These are phyloP conservation scores for Pyrenophora tritici-repentis DNA, from an alignment of 2,329 filamentous ascomycete genomes.

Conservation along the genomic window DNA sequence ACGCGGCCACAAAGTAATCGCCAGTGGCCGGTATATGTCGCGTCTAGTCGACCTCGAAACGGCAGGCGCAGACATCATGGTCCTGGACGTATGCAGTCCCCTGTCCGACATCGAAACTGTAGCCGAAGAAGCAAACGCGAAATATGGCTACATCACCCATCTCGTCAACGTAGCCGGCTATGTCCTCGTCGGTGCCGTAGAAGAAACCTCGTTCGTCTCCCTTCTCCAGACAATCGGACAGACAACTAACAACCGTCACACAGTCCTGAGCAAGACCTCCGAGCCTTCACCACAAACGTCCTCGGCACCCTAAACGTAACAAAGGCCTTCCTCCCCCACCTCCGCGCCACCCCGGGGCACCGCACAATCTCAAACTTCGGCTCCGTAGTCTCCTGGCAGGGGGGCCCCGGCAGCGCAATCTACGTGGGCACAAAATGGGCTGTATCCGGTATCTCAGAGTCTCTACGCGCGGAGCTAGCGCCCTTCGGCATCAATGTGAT, in stretches of 20 bases:
- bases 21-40: constrained; percentile 51
- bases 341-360: constrained; percentile 51
- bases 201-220: constrained; percentile 49
- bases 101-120: constrained; percentile 43
- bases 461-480: constrained; percentile 51
- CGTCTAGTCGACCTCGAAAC: constrained; percentile 44
- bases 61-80: constrained; percentile 43
- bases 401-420: constrained; percentile 48
- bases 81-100: constrained; percentile 50
- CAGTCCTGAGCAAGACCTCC: constrained; percentile 48
- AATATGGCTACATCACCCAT: constrained; percentile 52
- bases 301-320: constrained; percentile 58
- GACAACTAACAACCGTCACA: too few species aligned
- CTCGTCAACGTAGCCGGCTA: constrained; percentile 57
- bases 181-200: constrained; percentile 51
- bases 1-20: constrained; percentile 56
- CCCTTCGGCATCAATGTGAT: constrained; percentile 53
- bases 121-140: constrained; percentile 45
- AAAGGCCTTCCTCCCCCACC: constrained; percentile 54
- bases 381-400: constrained; percentile 52
- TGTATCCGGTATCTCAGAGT: constrained; percentile 51
- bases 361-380: constrained; percentile 54
- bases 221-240: too few species aligned
- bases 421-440: constrained; percentile 57
- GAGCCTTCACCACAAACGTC: constrained; percentile 59